A percentile compares a stretch with the other conserved stretches of the same genome.
Evolutionary conservation across 129 eudicot species (phyloP).

Genomic region (Centrapalus pauciflorus): DNA sequence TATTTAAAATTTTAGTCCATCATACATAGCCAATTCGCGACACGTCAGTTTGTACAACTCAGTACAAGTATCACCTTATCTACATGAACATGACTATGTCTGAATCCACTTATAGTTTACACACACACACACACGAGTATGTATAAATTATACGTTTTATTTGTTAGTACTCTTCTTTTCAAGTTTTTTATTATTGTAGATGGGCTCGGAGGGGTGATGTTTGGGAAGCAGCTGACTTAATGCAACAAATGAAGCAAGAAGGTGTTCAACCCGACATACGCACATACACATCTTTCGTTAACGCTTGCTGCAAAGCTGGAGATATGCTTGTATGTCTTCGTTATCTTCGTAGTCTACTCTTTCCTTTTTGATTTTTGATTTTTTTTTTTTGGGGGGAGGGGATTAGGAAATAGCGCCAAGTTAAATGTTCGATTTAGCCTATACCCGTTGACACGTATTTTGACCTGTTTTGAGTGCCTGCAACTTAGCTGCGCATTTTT

Average conservation of each 20-base stretch:
- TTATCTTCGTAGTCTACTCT: background rate
- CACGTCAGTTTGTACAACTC: no score
- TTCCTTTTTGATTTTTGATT: background rate
- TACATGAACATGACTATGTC: no score
- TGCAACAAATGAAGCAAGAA: constrained; percentile 96
- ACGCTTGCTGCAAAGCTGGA: constrained; percentile 98
- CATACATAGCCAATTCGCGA: no score
- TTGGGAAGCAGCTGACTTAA: constrained; percentile 98
- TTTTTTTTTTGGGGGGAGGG: background rate
- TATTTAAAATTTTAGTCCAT: background rate
- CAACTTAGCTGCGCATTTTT: background rate
- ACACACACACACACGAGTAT: no score
- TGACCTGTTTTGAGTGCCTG: no score
- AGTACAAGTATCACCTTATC: no score
- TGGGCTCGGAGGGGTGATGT: constrained; percentile 99
- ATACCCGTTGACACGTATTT: no score
- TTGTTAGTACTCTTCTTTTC: background rate
- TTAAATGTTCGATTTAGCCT: no score
- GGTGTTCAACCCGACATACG: constrained; percentile 95
- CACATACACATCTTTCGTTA: constrained; percentile 88
- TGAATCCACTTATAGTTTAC: no score
- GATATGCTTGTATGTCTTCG: constrained; percentile 83
- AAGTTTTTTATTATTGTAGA: constrained; percentile 29
- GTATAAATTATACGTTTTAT: no score
- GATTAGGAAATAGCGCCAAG: no score